These are phyloP conservation scores for Lithospermum erythrorhizon DNA, from an alignment of 257 asterid species.

Conservation along the genomic window DNA sequence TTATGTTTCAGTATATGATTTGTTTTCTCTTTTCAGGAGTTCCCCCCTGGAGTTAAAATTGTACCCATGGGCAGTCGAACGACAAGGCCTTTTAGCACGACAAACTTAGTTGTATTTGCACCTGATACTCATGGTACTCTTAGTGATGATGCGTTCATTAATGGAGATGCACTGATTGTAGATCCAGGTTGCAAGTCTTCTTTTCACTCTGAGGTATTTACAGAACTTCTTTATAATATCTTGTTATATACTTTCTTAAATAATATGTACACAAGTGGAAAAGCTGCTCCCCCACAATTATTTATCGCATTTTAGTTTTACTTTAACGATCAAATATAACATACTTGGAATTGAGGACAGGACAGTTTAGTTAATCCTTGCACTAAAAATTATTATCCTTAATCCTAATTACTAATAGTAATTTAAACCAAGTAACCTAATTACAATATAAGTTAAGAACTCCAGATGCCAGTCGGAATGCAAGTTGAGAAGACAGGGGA, in stretches of 20 bases:
- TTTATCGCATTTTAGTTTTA: too few relatives aligned
- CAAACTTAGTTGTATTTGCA: conserved; percentile 63
- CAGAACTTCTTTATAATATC: neutral
- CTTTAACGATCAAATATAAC: too few relatives aligned
- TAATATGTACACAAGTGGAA: too few relatives aligned
- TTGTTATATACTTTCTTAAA: neutral
- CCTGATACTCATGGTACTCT: conserved; percentile 21
- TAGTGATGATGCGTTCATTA: conserved; percentile 25
- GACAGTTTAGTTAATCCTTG: too few relatives aligned
- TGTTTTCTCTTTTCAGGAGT: conserved; percentile 42
- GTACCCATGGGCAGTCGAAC: conserved; percentile 92
- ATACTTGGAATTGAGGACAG: too few relatives aligned
- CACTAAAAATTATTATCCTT: too few relatives aligned
- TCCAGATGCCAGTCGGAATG: too few relatives aligned
- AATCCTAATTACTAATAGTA: too few relatives aligned
- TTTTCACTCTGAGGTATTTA: conserved; percentile 59
- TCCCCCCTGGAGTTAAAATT: conserved; percentile 74
- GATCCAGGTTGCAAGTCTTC: conserved; percentile 91
- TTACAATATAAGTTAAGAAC: too few relatives aligned
- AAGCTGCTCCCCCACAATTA: too few relatives aligned
- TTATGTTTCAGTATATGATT: conserved; percentile 7
- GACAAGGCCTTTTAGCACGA: conserved; percentile 65
- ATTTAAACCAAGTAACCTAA: too few relatives aligned
- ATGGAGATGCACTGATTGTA: conserved; percentile 82
- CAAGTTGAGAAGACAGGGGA: too few relatives aligned